Base-by-base conservation (phyloP, 345 rosid genomes). In the Brassica cretica region DNA sequence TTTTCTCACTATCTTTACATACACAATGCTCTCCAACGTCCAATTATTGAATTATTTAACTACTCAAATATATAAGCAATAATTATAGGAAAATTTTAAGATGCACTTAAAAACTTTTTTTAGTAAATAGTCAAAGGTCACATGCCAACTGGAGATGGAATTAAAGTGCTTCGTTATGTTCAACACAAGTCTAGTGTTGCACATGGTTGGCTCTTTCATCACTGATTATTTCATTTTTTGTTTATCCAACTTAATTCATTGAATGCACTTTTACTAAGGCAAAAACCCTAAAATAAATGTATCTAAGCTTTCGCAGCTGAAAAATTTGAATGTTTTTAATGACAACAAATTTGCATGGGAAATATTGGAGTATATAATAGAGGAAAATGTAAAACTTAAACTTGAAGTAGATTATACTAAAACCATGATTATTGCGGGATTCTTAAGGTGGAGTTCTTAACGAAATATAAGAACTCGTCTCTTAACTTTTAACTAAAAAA, bases 101-200 rank as follows among this genome's bases (percentile, higher is more conserved):
- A n/a, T 67, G 33, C 21, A 29, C 12, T 68, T n/a, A 27, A 14
- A 14, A 69, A 44, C 35, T 6, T 64, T 71, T 5, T 9, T 56
- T 5, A 66, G 29, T 41, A 66, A 25, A 65, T 78, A 46, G 12
- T 19, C 61, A 72, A 51, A 72, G 68, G 73, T 59, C 81, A 78
- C 77, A 72, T 78, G 73, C 69, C 82, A 64, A 72, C 64, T 66
- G 69, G 73, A 46, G 64, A 59, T 60, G 30, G 68, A 78, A 59
- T 66, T 66, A 78, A 78, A 78, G 73, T 78, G 77, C 46, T 78
- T 60, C 69, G 77, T 78, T 72, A 60, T 44, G 77, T 72, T 72
- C 77, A 72, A 67, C 73, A 66, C 82, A 78, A 73, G 82, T 49
- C 73, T 73, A 78, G 53, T 78, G 69, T 67, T 60, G 82, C 82